Percentiles rank a stretch among this genome's conserved stretches.
Evolutionary conservation across 1,139 yeast genomes (phyloP).

Genomic region (Candida tetrigidarum): DNA sequence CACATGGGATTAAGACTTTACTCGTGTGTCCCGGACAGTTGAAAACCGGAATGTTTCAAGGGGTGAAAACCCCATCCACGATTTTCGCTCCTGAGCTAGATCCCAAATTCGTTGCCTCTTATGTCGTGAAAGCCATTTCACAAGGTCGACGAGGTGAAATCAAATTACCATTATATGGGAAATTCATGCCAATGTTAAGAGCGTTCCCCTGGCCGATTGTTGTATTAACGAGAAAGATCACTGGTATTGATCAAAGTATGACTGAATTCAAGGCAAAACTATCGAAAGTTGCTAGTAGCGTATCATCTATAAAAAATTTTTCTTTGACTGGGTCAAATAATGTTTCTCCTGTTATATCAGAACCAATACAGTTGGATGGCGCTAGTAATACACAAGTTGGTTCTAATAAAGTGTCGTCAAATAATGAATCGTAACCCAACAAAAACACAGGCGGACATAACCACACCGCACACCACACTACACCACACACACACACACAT

Average conservation of each 20-base stretch:
- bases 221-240: slow-evolving; percentile 50
- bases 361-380: not conserved
- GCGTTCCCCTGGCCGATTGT: slow-evolving; percentile 75
- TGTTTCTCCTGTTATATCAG: slow-evolving; percentile 5
- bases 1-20: slow-evolving; percentile 67
- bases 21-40: slow-evolving; percentile 89
- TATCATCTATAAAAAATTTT: slow-evolving; percentile 21
- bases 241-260: slow-evolving; percentile 71
- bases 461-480: no score
- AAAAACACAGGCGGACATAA: no score
- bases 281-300: slow-evolving; percentile 21
- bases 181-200: slow-evolving; percentile 70
- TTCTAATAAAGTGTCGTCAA: not conserved
- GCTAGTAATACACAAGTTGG: not conserved
- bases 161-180: slow-evolving; percentile 75
- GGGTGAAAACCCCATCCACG: slow-evolving; percentile 71
- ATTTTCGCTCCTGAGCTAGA: slow-evolving; percentile 82
- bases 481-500: no score
- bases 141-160: slow-evolving; percentile 71
- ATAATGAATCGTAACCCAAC: not conserved
- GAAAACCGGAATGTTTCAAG: slow-evolving; percentile 69
- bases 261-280: slow-evolving; percentile 30
- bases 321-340: slow-evolving; percentile 10
- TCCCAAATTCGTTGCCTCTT: slow-evolving; percentile 64
- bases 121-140: slow-evolving; percentile 58